A percentile compares a stretch with the other conserved stretches of the same genome.
These are phyloP conservation scores for Stagonosporopsis chrysanthemi DNA, from an alignment of 2,329 filamentous ascomycete species.

Conservation along the genomic window DNA sequence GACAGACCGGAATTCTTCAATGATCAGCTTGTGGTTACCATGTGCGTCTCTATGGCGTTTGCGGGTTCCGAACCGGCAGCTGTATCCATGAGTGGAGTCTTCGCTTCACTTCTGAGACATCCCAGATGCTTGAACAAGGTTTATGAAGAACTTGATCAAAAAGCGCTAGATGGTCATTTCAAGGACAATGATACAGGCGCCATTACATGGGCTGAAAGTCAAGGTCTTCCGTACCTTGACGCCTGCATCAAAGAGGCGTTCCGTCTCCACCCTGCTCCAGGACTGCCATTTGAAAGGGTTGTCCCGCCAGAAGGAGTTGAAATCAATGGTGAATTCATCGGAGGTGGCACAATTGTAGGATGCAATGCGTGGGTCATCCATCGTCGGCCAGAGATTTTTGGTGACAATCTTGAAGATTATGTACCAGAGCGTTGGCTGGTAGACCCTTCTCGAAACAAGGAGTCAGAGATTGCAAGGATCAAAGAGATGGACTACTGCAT, in stretches of 20 bases:
- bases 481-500: conserved; percentile 2
- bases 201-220: not conserved
- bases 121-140: not conserved
- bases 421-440: not conserved
- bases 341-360: not conserved
- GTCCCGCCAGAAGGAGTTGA: not conserved
- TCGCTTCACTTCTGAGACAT: not conserved
- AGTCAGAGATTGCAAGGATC: not conserved
- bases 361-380: conserved; percentile 1
- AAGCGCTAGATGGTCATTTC: not conserved
- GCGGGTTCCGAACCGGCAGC: not conserved
- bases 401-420: not conserved
- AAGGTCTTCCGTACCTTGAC: not conserved
- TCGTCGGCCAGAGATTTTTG: not conserved
- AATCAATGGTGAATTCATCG: not conserved
- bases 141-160: not conserved
- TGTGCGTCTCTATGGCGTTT: not conserved
- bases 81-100: not conserved
- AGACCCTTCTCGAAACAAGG: not conserved
- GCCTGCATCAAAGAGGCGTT: not conserved
- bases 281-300: not conserved
- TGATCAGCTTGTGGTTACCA: not conserved
- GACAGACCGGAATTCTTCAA: conserved; percentile 1
- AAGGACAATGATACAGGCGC: not conserved
- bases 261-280: not conserved